These are phyloP conservation scores for Breviolum minutum DNA, from an alignment of 73 alveolate species.

Conservation along the genomic window DNA sequence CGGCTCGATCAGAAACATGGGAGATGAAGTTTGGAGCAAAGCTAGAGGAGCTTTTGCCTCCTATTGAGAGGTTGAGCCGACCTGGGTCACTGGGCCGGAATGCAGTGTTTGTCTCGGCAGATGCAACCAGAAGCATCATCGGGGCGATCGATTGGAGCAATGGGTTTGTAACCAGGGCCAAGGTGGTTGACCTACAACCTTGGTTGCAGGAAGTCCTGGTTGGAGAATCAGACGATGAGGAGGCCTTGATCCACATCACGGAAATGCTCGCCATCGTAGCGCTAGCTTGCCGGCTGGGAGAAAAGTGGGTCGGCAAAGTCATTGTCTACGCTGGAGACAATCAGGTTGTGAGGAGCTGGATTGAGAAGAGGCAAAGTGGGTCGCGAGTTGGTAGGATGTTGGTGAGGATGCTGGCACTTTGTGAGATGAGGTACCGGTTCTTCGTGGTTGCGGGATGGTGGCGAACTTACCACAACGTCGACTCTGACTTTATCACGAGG, in stretches of 20 bases:
- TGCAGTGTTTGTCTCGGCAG: not conserved
- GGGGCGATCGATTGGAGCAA: constrained; percentile 1
- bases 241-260: not conserved
- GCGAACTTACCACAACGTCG: not conserved
- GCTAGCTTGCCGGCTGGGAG: not conserved
- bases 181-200: not conserved
- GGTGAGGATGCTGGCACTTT: not conserved
- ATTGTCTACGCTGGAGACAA: not conserved
- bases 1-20: not conserved
- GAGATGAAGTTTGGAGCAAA: not conserved
- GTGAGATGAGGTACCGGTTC: not conserved
- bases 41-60: not conserved
- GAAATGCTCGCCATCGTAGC: not conserved
- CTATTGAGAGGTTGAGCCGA: not conserved
- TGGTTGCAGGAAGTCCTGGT: not conserved
- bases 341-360: not conserved
- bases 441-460: not conserved
- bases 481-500: not conserved
- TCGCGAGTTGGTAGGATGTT: not conserved
- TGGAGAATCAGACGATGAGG: not conserved
- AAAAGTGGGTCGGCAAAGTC: not conserved
- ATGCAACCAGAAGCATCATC: not conserved
- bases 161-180: not conserved
- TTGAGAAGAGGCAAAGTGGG: not conserved
- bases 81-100: not conserved